Conservation (phyloP, 2,329 filamentous ascomycete species). For the Cryphonectria radicalis region DNA sequence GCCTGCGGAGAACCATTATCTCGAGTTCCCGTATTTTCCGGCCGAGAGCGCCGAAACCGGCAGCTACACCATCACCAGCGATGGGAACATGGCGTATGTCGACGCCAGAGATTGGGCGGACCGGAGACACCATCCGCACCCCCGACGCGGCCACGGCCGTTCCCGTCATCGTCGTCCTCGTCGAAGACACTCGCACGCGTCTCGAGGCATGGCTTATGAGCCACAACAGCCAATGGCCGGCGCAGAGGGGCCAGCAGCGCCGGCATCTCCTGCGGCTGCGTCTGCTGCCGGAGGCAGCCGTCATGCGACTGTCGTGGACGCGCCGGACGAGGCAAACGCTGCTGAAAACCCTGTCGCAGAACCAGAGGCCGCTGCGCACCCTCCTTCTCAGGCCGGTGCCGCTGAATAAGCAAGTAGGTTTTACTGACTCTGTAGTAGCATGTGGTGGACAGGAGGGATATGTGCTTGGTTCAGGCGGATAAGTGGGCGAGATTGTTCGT, state of each 20-base stretch:
- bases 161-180: background rate
- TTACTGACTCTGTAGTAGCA: background rate
- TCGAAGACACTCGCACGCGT: background rate
- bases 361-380: conserved; percentile 10
- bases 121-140: background rate
- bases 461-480: background rate
- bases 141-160: background rate
- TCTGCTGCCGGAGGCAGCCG: conserved; percentile 1
- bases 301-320: conserved; percentile 1
- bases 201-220: background rate
- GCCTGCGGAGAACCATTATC: conserved; percentile 10
- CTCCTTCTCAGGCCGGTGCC: conserved; percentile 10
- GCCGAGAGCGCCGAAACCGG: background rate
- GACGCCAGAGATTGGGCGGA: background rate
- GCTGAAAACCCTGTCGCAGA: background rate
- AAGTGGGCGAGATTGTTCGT: background rate
- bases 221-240: background rate
- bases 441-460: background rate
- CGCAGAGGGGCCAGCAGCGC: background rate
- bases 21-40: background rate
- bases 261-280: background rate
- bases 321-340: background rate
- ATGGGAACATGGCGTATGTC: conserved; percentile 4
- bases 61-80: background rate
- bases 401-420: background rate